Conservation (phyloP, 2,329 filamentous ascomycete genomes). For the Emergomyces orientalis region DNA sequence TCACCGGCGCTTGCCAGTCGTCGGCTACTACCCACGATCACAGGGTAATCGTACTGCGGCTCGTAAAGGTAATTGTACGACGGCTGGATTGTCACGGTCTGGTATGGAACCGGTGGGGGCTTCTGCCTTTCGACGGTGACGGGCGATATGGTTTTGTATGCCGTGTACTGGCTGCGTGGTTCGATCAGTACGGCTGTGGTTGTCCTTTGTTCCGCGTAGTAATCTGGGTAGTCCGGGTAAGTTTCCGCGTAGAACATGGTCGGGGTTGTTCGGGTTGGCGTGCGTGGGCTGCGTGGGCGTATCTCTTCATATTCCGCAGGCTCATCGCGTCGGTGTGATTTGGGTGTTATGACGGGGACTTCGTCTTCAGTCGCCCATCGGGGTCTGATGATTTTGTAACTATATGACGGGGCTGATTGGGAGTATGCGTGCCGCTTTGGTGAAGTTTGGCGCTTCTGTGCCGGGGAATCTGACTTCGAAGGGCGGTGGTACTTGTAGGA, state of each 20-base stretch:
- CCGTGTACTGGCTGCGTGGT: neutral
- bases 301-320: neutral
- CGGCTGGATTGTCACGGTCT: neutral
- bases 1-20: neutral
- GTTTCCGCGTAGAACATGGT: neutral
- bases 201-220: neutral
- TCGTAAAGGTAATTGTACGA: neutral
- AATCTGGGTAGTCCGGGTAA: neutral
- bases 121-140: neutral
- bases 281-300: neutral
- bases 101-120: neutral
- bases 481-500: neutral
- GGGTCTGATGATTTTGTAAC: conserved; percentile 1
- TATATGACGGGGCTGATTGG: neutral
- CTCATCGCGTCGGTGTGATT: neutral
- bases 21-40: neutral
- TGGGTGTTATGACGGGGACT: neutral
- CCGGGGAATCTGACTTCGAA: neutral
- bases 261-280: neutral
- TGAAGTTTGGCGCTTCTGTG: neutral
- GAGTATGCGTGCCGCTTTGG: neutral
- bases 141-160: neutral
- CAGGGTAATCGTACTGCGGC: neutral
- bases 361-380: neutral
- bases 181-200: neutral